Base-by-base conservation (phyloP, 2,329 filamentous ascomycete species). In the Fusarium aywerte region DNA sequence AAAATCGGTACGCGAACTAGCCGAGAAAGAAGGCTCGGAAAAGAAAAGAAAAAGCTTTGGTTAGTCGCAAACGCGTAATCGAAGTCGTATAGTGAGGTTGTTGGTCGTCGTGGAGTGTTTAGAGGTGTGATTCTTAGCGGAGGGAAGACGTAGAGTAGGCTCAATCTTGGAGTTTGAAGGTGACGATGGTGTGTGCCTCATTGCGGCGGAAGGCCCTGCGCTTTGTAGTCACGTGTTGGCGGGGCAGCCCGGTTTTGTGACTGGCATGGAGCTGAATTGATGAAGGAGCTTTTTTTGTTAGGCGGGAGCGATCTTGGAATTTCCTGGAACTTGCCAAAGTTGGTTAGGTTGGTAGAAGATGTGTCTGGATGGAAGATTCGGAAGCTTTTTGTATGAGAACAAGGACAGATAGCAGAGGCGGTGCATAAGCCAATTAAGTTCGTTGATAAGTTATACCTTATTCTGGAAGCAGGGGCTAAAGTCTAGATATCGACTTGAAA, bases 161-260 rank as follows among this genome's bases (percentile, higher is more conserved):
- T 74, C 72, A 69, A 56, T 67, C 61, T 72, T 66, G 66, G 40
- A 61, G 65, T 72, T 71, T 69, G 67, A 65, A 67, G 65, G 69
- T 71, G 72, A 69, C 62, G 74, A 76, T 69, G 50, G 62, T 69
- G 67, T 75, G 75, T 65, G 73, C 71, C 73, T 74, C 67, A 42
- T 63, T 59, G 67, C 63, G 50, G 65, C 55, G 53, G 60, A 68
- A 66, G 68, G 64, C 67, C 62, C 62, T 67, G 61, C 55, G 67
- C 54, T 66, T 64, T 23, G 35, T 20, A 62, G 69, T 78, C 76
- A 79, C 77, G 77, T 78, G 77, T 69, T 56, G 62, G 74, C 71
- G 74, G 75, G 76, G 76, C 71, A 74, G 54, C 61, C 55, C 59
- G 57, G 47, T 52, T 64, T 65, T 51, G 53, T 23, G 21, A 29